Evolutionary conservation across 2,329 filamentous ascomycete genomes (phyloP), one percentile per base, ranked within the genome.

Genomic region (Sodiomyces alkalinus): DNA sequence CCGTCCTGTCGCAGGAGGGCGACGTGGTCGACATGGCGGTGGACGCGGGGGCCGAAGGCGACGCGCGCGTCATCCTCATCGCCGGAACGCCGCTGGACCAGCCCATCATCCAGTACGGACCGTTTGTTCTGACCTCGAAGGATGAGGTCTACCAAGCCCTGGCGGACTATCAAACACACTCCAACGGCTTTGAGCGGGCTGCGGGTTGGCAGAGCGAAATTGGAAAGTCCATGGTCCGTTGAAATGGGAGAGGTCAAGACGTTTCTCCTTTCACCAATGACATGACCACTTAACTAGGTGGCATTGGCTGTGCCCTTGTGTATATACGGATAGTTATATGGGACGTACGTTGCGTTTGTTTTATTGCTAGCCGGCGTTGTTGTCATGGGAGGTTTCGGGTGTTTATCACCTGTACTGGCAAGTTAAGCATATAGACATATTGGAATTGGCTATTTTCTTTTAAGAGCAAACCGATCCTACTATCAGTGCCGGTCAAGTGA

Each of bases 171-270:
- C 76, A 80, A 54, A 72, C 62, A 10, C 62, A 70, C 37, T 61
- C 65, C 20, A 86, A 87, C 49, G 81, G 81, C 4, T 90, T 90
- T 41, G 82, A 90, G 58, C 63, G 80, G 36, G 80, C 80, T 1
- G 64, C 71, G 38, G 69, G 73, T 17, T 93, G 85, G 83, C 56
- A 75, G 52, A 85, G 79, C 46, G 78, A 92, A 56, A 92, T 93
- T 64, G 81, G 80, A 20, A 85, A 83, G 64, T 62, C 62, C 10
- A 82, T 82, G 76, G 52, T 46, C 20, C 45, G 51, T 10, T 60
- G 40, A 39, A 22, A 15, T 10, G 20, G 23, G n/a, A 14, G 17
- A 6, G 26, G 15, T 14, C 15, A 16, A 8, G 17, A 7, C 17
- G 13, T 14, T 11, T 29, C 15, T 24, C 19, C 13, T 17, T 19